Percentiles rank a stretch among this genome's conserved stretches.
phyloP scores from a whole-genome alignment of 225 moss, liverwort and hornwort species.

The Anthoceros angustus region DNA sequence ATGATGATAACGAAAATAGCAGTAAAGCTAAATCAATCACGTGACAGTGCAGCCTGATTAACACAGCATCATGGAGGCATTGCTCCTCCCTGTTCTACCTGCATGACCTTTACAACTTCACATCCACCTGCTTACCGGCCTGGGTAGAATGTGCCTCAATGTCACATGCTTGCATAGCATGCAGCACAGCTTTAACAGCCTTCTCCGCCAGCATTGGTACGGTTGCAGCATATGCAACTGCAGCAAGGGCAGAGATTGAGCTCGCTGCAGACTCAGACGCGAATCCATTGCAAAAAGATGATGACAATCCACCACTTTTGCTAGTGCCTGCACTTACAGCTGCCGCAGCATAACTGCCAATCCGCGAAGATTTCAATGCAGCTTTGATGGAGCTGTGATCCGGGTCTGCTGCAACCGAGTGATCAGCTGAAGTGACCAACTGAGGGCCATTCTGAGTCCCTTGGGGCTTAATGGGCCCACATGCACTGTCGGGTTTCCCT shows the following conservation, averaged over 20 bases:
- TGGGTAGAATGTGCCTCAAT: slow-evolving; percentile 13
- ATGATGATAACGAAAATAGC: no score
- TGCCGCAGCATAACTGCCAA: slow-evolving; percentile 8
- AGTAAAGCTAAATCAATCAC: no score
- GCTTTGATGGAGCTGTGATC: slow-evolving; percentile 1
- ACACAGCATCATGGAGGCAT: no score
- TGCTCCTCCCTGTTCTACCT: no score
- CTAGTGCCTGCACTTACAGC: slow-evolving; percentile 8
- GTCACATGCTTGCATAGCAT: slow-evolving; percentile 12
- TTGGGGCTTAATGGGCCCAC: background rate
- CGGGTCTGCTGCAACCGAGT: background rate
- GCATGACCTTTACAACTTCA: no score
- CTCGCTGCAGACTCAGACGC: slow-evolving; percentile 9
- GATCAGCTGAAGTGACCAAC: background rate
- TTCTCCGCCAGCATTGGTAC: slow-evolving; percentile 11
- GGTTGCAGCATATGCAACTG: slow-evolving; percentile 9
- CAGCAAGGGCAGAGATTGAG: slow-evolving; percentile 9
- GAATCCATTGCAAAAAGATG: slow-evolving; percentile 6
- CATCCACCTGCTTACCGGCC: background rate
- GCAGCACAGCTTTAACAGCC: slow-evolving; percentile 9
- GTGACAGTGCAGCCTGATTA: no score
- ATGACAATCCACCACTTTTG: background rate
- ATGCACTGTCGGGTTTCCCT: slow-evolving; percentile 2
- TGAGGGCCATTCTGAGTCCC: background rate
- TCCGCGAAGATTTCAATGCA: background rate